Evolutionary conservation across 2,329 filamentous ascomycete species (phyloP).

Genomic region (Clonostachys rosea): DNA sequence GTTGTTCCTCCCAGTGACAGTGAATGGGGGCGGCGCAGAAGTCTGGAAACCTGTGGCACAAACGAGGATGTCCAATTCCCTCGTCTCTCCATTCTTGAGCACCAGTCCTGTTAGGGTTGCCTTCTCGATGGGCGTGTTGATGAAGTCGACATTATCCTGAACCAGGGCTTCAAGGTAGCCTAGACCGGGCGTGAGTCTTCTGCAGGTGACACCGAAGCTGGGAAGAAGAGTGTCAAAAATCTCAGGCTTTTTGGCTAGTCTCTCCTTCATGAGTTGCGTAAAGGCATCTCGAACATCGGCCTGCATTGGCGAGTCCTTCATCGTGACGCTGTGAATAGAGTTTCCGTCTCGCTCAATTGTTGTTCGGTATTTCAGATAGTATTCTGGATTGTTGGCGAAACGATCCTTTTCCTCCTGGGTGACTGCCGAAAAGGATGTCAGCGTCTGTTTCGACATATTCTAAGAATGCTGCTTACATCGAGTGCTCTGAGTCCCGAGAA

Average conservation of each 20-base stretch:
- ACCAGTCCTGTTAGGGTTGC: constrained; percentile 44
- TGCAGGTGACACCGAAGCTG: constrained; percentile 30
- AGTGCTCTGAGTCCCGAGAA: too few relatives aligned
- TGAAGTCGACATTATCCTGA: constrained; percentile 38
- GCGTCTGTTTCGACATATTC: too few relatives aligned
- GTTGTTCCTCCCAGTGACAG: constrained; percentile 36
- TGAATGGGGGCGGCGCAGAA: constrained; percentile 8
- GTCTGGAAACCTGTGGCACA: constrained; percentile 51
- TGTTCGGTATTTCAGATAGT: background rate
- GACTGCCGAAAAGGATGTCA: too few relatives aligned
- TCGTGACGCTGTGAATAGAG: too few relatives aligned
- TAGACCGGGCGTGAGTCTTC: constrained; percentile 42
- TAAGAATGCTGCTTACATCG: too few relatives aligned
- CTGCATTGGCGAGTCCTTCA: too few relatives aligned
- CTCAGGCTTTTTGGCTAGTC: constrained; percentile 33
- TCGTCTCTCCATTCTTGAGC: constrained; percentile 35
- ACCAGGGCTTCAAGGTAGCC: constrained; percentile 39
- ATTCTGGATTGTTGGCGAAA: background rate
- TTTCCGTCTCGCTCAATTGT: too few relatives aligned
- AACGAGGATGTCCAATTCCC: constrained; percentile 49
- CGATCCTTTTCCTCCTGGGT: background rate
- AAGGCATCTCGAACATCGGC: background rate
- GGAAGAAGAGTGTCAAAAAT: constrained; percentile 16
- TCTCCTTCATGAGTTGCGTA: background rate
- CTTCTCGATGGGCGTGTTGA: constrained; percentile 34